Base-by-base conservation (phyloP, 1,284 basidiomycete genomes). In the Tilletiopsis washingtonensis region DNA sequence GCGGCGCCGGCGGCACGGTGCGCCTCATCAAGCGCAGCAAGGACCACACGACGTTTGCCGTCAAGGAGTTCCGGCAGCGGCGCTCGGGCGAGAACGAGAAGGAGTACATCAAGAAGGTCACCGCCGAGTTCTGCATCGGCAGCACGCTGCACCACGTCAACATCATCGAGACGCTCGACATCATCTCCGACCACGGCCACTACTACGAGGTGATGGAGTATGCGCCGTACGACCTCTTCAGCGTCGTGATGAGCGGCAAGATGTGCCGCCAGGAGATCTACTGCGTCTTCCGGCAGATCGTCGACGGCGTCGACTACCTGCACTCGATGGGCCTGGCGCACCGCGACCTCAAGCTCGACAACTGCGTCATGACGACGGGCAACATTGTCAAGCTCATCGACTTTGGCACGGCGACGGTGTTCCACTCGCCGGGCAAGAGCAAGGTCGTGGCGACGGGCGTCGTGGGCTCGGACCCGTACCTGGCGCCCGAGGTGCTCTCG, bases 301-400 rank as follows among this genome's bases (percentile, higher is more conserved):
- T 93, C 74, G 88, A 91, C 68, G 94, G 94, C 49, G 93, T 99
- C 62, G 87, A 94, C 75, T 98, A 99, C 74, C 83, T 99, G 49
- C 94, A 99, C 76, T 85, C 85, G 56, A 86, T 98, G 78, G 94
- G 94, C 36, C 84, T 98, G 27, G 94, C 94, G 1, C 94, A 99
- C 72, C 86, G 94, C 36, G 94, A 99, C 75, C 82, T 99, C 75
- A 99, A 99, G 76, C 84, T 99, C 59, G 94, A 99, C 78, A 99
- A 99, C 75, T 98, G 94, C 74, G 94, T 99, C 76, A 94, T 99
- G 88, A 96, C 88, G 24, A 79, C 79, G 3, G 80, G 84, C 69
- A 91, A 96, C 72, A 83, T 94, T 61, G 88, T 99, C 78, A 99
- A 99, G 76, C 82, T 99, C 59, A 99, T 99, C 76, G 94, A 99